phyloP scores from a whole-genome alignment of 1,139 yeast species.

The Yamadazyma friedrichii region DNA sequence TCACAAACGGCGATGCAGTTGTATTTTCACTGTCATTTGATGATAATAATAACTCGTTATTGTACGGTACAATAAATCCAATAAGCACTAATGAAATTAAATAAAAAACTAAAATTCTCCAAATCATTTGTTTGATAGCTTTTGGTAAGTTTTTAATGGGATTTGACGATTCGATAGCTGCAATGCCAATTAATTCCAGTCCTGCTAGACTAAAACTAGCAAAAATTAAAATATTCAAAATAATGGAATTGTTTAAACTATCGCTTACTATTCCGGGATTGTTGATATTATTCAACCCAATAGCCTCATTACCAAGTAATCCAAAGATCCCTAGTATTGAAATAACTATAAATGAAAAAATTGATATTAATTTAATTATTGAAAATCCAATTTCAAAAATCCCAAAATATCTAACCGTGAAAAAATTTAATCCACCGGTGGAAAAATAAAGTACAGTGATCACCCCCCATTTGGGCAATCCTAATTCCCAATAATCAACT shows the following conservation, averaged over 20 bases:
- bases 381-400: conserved; percentile 5
- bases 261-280: conserved; percentile 2
- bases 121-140: conserved; percentile 3
- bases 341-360: not conserved
- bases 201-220: conserved; percentile 7
- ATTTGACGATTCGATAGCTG: conserved; percentile 1
- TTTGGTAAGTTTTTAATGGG: conserved; percentile 1
- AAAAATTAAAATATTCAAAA: not conserved
- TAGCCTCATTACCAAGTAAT: not conserved
- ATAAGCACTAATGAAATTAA: not conserved
- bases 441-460: conserved; percentile 1
- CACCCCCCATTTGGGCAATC: not conserved
- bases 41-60: conserved; percentile 1
- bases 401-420: conserved; percentile 5
- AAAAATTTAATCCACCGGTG: not conserved
- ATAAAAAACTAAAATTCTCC: conserved; percentile 3
- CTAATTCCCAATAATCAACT: conserved; percentile 3
- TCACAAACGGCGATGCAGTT: conserved; percentile 6
- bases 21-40: not conserved
- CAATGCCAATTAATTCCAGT: conserved; percentile 6
- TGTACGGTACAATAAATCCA: conserved; percentile 5
- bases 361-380: not conserved
- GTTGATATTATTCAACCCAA: conserved; percentile 2
- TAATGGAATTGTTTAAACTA: not conserved
- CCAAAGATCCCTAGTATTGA: not conserved